These are phyloP conservation scores for Coemansia asiatica DNA, from an alignment of 192 early-diverging fungal species.

Conservation along the genomic window DNA sequence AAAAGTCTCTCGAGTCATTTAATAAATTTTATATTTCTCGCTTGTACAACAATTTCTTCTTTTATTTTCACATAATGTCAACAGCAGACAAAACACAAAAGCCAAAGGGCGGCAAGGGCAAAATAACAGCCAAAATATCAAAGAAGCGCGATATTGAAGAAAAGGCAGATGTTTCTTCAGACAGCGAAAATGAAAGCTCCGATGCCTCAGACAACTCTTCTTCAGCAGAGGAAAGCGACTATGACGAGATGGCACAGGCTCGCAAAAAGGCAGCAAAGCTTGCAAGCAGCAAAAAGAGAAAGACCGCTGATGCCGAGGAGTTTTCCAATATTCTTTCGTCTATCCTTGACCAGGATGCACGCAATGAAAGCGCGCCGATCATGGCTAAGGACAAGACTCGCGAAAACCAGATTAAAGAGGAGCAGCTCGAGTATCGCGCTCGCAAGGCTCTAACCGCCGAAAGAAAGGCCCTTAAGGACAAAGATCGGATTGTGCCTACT, in stretches of 20 bases:
- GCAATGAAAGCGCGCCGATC: slow-evolving; percentile 62
- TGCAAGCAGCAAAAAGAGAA: slow-evolving; percentile 20
- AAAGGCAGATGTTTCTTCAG: neutral
- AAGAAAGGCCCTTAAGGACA: slow-evolving; percentile 62
- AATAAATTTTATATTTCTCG: neutral
- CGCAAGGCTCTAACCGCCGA: slow-evolving; percentile 72
- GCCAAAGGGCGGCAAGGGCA: neutral
- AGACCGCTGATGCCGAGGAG: slow-evolving; percentile 37
- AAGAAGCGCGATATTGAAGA: neutral
- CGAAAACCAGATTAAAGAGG: slow-evolving; percentile 81
- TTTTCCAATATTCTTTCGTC: slow-evolving; percentile 36
- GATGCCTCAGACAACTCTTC: slow-evolving; percentile 11
- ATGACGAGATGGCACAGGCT: slow-evolving; percentile 28
- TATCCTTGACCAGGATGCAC: slow-evolving; percentile 35
- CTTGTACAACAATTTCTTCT: neutral
- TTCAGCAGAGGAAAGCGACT: slow-evolving; percentile 20
- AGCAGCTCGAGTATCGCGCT: slow-evolving; percentile 81
- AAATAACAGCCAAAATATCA: neutral
- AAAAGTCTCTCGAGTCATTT: too few species aligned
- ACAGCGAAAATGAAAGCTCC: neutral
- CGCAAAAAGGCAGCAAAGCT: slow-evolving; percentile 25
- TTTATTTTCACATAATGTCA: neutral
- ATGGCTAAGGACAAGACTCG: slow-evolving; percentile 78
- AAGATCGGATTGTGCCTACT: slow-evolving; percentile 75
- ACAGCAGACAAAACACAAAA: neutral